Conservation (phyloP, 2,329 filamentous ascomycete species). For the Neofusicoccum cordaticola region DNA sequence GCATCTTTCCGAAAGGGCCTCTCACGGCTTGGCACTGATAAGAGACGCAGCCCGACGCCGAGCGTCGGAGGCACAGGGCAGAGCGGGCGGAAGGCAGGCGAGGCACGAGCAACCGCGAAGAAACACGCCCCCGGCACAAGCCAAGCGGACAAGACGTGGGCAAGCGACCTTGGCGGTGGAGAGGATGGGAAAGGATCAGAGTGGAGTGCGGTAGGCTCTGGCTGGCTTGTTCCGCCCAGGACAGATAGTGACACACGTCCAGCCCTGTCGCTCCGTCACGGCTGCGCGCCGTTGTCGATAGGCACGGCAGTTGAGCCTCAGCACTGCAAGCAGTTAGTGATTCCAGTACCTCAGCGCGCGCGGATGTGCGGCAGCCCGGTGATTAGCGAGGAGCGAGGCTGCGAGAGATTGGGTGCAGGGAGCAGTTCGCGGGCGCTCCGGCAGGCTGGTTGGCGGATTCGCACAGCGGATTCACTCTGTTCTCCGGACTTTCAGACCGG, state of each 20-base stretch:
- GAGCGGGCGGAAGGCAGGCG: neutral
- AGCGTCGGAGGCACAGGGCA: neutral
- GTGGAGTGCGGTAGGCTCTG: neutral
- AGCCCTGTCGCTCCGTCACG: neutral
- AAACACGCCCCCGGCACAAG: neutral
- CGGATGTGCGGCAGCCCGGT: neutral
- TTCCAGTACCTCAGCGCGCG: neutral
- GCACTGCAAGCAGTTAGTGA: neutral
- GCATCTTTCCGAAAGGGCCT: neutral
- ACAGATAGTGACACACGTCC: neutral
- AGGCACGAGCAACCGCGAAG: neutral
- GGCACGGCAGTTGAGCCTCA: neutral
- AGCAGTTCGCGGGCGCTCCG: neutral
- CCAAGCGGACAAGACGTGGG: conserved; percentile 8
- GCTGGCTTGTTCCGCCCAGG: neutral
- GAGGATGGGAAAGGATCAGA: neutral
- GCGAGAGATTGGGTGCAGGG: neutral
- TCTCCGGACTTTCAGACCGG: conserved; percentile 1
- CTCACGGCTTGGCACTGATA: conserved; percentile 7
- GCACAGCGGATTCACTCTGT: neutral
- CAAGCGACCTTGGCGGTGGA: conserved; percentile 3
- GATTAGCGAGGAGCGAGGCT: neutral
- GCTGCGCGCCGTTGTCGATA: neutral
- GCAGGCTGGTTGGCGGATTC: neutral
- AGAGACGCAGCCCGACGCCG: neutral